Evolutionary conservation across 202 grass and related monocot species (phyloP).

Genomic region (Cymbopogon flexuosus): DNA sequence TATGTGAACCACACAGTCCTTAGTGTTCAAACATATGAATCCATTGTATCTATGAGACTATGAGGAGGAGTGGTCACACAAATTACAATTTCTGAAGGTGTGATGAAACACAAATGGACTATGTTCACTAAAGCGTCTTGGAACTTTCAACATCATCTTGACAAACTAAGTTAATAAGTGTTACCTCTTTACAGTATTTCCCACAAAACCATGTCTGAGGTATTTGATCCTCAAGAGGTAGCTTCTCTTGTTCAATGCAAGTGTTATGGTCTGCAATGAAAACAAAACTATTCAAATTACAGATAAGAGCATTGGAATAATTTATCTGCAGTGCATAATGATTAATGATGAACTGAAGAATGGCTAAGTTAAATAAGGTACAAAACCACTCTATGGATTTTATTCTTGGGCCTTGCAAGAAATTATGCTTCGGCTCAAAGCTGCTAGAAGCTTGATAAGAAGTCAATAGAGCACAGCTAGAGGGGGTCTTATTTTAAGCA

Average conservation of each 20-base stretch:
- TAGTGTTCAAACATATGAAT: neutral
- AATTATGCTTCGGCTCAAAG: neutral
- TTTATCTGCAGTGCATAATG: neutral
- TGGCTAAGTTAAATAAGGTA: neutral
- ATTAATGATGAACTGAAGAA: neutral
- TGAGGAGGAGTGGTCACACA: neutral
- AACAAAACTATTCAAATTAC: slow-evolving; percentile 32
- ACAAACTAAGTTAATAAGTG: slow-evolving; percentile 28
- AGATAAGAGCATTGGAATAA: slow-evolving; percentile 29
- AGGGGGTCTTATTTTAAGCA: slow-evolving; percentile 23
- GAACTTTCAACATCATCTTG: neutral
- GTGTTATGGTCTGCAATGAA: slow-evolving; percentile 71
- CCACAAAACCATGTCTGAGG: slow-evolving; percentile 81
- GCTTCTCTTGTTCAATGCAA: slow-evolving; percentile 54
- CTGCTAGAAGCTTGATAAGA: neutral
- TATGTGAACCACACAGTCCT: neutral
- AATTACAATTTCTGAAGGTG: neutral
- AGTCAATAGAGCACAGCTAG: slow-evolving; percentile 11
- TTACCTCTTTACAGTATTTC: slow-evolving; percentile 81
- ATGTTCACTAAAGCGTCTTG: neutral
- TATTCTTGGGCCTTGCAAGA: neutral
- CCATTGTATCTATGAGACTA: neutral
- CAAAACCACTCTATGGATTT: neutral
- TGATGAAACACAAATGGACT: neutral
- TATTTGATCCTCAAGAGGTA: slow-evolving; percentile 39